Base-by-base conservation (phyloP, 148 eudicot species). In the Camellia sinensis region DNA sequence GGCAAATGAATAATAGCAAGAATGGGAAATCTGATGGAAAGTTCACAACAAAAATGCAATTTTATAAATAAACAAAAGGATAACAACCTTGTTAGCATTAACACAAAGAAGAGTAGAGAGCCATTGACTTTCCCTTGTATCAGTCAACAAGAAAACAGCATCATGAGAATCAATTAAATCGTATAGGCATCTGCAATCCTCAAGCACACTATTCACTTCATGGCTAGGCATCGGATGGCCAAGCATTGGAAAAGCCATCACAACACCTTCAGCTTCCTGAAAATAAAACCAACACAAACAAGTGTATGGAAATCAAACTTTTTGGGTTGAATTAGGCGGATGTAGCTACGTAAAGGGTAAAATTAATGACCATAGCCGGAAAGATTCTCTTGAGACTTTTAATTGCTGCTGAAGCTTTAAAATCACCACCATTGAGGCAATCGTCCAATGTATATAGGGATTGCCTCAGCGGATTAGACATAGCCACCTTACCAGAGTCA, bases 51-150 rank as follows among this genome's bases (percentile, higher is more conserved):
- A 5, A 69, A 69, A 18, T 6, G 6, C 9, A 4, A 45, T n/a
- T 45, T 5, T 14, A 69, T 56, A 43, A 76, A 18, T 74, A 5
- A 5, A 12, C 29, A 13, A 65, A 59, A 54, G 57, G 54, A 70
- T 46, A 75, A 40, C 43, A 78, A 92, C 98, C 97, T 93, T 95
- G 83, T 93, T 92, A 74, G 91, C 85, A 83, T 82, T 89, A 68
- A 97, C 87, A 76, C 88, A 85, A 46, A 95, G 87, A 74, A 95
- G 92, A 62, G 93, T 87, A 19, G 99, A 97, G 60, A 93, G 97
- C 99, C 99, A 95, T 74, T 97, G 91, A 82, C 99, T 95, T 86
- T 95, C 97, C 77, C 99, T 90, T 73, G 99, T 95, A 81, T 95
- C 99, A 77, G 99, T 95, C 82, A 95, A 85, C 74, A 95, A 82